A percentile compares a stretch with the other conserved stretches of the same genome.
These are phyloP conservation scores for Metarhizium rileyi DNA, from an alignment of 2,329 filamentous ascomycete species.

Conservation along the genomic window DNA sequence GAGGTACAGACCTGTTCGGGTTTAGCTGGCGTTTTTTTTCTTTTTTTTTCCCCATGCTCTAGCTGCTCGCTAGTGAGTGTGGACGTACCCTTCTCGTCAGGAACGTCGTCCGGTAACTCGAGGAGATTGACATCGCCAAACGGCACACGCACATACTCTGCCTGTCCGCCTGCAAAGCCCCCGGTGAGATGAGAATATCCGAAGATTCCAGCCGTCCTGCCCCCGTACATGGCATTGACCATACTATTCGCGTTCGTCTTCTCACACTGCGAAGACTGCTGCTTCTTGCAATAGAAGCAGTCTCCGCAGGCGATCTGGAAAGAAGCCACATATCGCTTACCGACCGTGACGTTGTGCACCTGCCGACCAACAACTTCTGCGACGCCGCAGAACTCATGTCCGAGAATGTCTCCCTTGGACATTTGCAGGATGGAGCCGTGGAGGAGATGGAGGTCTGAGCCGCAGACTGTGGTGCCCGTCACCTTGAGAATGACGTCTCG, in stretches of 20 bases:
- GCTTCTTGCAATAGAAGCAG: conserved; percentile 72
- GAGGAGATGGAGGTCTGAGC: conserved; percentile 48
- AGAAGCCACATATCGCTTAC: conserved; percentile 67
- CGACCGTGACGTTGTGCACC: conserved; percentile 44
- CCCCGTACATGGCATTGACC: conserved; percentile 68
- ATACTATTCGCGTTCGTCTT: conserved; percentile 66
- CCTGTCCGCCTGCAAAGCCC: conserved; percentile 79
- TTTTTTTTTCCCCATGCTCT: too few relatives aligned
- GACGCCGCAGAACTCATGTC: conserved; percentile 51
- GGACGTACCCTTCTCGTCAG: conserved; percentile 62
- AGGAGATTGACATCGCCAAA: conserved; percentile 73
- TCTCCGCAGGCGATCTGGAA: conserved; percentile 72
- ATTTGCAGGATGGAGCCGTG: conserved; percentile 49
- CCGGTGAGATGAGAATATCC: conserved; percentile 73
- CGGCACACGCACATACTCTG: conserved; percentile 78
- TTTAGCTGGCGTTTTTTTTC: too few relatives aligned
- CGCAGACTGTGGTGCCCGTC: conserved; percentile 51
- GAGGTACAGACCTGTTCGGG: conserved; percentile 48
- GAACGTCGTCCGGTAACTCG: conserved; percentile 66
- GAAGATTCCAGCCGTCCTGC: conserved; percentile 63
- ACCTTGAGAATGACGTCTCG: conserved; percentile 73
- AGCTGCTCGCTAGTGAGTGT: too few relatives aligned
- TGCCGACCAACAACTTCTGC: conserved; percentile 45
- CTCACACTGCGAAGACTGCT: conserved; percentile 71
- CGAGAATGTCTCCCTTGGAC: conserved; percentile 56